Base-by-base conservation (phyloP, 2,329 filamentous ascomycete species). In the Xylaria multiplex region DNA sequence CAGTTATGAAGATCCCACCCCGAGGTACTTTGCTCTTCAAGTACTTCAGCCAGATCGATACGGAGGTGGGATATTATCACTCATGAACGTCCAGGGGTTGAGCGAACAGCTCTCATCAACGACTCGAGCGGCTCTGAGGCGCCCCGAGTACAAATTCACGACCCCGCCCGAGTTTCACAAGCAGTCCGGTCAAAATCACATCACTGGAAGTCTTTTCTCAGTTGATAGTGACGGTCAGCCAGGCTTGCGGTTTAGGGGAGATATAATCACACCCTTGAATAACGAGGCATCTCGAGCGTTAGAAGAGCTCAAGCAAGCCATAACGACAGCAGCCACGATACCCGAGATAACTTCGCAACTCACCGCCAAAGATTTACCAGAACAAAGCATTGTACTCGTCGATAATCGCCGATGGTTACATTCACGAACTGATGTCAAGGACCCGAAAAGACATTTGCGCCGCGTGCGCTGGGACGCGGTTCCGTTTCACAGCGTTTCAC, bases 1-100 rank as follows among this genome's bases (percentile, higher is more conserved):
- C 69, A 81, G 79, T 67, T 82, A 82, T 53, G 81, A 82, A 54
- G 58, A 74, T 0, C 65, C 68, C 0, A 73, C 78, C 0, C 80
- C 81, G 1, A 62, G 77, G 2, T 81, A 76, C 53, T 81, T 82
- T 53, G 81, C 79, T 0, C 75, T 82, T 0, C 80, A 82, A 16
- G 79, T 82, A 0, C 74, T 82, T 0, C 79, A 76, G n/a, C 75
- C 77, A 22, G 81, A 82, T 64, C 73, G 75, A 0, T 75, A 37
- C 22, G 49, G 49, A 4, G 61, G 61, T 6, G 55, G 61, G 2
- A 37, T 24, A 11, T 30, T 67, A n/a, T 67, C 61, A 13, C 53
- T 52, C 13, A 64, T 59, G 64, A 66, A 63, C 13, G 43, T 59
- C 11, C 30, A 66, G 22, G 5, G 50, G 16, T 50, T 66, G 16